Evolutionary conservation across 2,329 filamentous ascomycete species (phyloP), one percentile per base, ranked within the genome.

Genomic region (Apiospora rasikravindrae): DNA sequence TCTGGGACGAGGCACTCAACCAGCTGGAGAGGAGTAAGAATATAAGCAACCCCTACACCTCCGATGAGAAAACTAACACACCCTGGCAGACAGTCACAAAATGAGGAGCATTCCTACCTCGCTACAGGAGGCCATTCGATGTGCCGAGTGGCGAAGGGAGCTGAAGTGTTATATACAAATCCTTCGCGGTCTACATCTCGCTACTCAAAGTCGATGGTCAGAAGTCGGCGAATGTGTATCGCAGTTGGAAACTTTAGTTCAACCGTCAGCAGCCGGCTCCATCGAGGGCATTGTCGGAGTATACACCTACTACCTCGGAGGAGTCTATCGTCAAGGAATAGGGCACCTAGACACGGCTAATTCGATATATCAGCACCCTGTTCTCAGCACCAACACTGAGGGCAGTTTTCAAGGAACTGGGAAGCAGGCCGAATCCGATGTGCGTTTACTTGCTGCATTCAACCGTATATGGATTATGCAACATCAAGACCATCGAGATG

Each of bases 401-500:
- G 77, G 84, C 73, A 40, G 22, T 33, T 19, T 64, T 64, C 57
- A 74, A 82, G 45, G 78, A 77, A 42, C 77, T 77, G n/a, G 79
- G 78, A 47, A 83, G 74, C 87, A 89, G 47, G 85, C 88, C 19
- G 87, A 89, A 71, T 85, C 87, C 57, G 92, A 95, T 75, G 86
- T 94, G 24, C 86, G 89, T 24, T 86, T 95, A 61, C 86, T 95
- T 8, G 88, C 90, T 5, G 85, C 86, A 2, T 87, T 95, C 75
- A 95, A 94, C 80, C 86, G 88, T 13, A 85, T 94, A 10, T 91
- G 92, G 85, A 94, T 95, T 74, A 87, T 94, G 82, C 91, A 93
- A 76, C 87, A 92, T 73, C 86, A 87, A 11, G 78, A 82, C 1
- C 87, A 90, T 73, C 84, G 86, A 19, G 86, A 92, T 73, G 88